phyloP scores from a whole-genome alignment of 2,329 filamentous ascomycete species.

The Diaporthe batatas region DNA sequence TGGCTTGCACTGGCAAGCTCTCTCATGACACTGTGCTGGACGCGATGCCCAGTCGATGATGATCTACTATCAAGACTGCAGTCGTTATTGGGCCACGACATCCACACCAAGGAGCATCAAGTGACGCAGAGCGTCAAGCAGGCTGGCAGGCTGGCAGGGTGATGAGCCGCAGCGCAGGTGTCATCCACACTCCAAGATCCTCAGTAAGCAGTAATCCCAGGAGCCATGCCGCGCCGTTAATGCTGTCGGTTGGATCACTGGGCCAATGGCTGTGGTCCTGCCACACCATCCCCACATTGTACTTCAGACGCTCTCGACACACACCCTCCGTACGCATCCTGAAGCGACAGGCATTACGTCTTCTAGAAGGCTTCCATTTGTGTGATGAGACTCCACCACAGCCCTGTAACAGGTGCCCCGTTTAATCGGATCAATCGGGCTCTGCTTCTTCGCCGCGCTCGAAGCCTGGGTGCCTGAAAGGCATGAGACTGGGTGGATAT shows the following conservation, averaged over 20 bases:
- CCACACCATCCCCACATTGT: constrained; percentile 25
- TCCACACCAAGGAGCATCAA: constrained; percentile 34
- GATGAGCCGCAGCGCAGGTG: constrained; percentile 24
- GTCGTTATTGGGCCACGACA: constrained; percentile 40
- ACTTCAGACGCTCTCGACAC: constrained; percentile 27
- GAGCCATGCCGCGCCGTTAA: constrained; percentile 22
- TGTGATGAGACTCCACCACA: constrained; percentile 38
- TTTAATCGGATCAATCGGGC: constrained; percentile 38
- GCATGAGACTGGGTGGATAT: constrained; percentile 25
- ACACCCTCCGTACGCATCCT: constrained; percentile 35
- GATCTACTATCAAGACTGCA: constrained; percentile 37
- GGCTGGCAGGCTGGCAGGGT: no score
- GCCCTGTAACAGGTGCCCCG: constrained; percentile 36
- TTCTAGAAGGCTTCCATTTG: constrained; percentile 42
- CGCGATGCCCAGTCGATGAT: constrained; percentile 31
- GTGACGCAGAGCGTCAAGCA: constrained; percentile 25
- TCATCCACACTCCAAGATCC: constrained; percentile 9
- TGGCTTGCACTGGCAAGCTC: constrained; percentile 17
- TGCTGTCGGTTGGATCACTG: neutral
- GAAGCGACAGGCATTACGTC: constrained; percentile 37
- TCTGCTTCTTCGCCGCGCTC: constrained; percentile 31
- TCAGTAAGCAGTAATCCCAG: constrained; percentile 27
- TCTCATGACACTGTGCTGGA: constrained; percentile 17
- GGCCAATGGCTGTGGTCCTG: constrained; percentile 30
- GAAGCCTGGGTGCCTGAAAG: neutral